Conservation (phyloP, 176 grass and related monocot species). For the Cymbopogon citratus region DNA sequence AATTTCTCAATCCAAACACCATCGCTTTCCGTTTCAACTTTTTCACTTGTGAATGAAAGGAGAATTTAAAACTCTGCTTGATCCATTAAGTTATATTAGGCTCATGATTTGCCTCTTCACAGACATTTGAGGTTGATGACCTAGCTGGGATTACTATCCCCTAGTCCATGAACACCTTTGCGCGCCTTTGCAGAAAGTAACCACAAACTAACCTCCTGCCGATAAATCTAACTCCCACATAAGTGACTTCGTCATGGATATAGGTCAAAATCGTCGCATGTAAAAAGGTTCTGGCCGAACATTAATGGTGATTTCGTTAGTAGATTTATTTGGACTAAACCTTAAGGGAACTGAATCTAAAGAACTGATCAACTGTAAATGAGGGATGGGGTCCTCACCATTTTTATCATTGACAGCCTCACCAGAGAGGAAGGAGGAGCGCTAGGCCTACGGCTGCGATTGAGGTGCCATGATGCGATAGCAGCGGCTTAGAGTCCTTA, state of each 20-base stretch:
- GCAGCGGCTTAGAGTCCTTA: not conserved
- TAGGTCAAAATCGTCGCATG: not conserved
- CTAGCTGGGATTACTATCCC: too few species aligned
- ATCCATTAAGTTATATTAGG: too few species aligned
- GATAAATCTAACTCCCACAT: not conserved
- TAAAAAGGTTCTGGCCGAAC: not conserved
- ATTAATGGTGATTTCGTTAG: not conserved
- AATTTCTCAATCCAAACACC: conserved; percentile 7
- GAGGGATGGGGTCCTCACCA: not conserved
- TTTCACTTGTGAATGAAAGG: not conserved
- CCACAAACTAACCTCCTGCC: not conserved
- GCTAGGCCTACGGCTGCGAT: not conserved
- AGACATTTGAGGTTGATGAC: too few species aligned
- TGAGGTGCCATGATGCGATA: not conserved
- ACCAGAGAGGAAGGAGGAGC: not conserved
- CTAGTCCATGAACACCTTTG: not conserved
- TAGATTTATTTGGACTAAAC: not conserved
- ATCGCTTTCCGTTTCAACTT: not conserved
- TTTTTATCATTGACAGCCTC: not conserved
- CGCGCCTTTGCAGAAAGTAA: not conserved
- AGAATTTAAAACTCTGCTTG: not conserved
- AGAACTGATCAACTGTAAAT: too few species aligned
- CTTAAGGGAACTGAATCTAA: too few species aligned
- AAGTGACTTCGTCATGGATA: not conserved
- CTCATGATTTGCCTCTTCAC: too few species aligned